Conservation (phyloP, 352 stramenopile species). For the Globisporangium acanthophoron region DNA sequence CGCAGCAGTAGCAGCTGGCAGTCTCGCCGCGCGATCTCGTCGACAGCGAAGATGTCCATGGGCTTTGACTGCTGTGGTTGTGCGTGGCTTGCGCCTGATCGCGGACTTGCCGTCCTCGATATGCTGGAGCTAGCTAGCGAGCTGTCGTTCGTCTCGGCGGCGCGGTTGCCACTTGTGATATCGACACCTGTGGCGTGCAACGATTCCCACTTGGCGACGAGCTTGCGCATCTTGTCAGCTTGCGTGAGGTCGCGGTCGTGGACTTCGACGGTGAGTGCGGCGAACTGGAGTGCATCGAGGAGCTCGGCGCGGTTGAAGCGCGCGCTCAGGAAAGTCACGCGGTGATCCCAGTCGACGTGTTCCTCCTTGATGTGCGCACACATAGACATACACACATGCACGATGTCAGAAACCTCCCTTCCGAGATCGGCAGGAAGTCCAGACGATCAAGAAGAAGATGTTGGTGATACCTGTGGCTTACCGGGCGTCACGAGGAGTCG, state of each 20-base stretch:
- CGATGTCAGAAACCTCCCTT: background rate
- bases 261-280: constrained; percentile 41
- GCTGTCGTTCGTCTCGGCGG: background rate
- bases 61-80: constrained; percentile 18
- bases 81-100: background rate
- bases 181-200: constrained; percentile 34
- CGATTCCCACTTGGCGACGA: constrained; percentile 59
- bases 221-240: constrained; percentile 20
- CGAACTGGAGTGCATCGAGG: constrained; percentile 39
- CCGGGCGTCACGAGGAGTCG: constrained; percentile 19
- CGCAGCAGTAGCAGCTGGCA: constrained; percentile 36
- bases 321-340: constrained; percentile 47
- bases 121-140: background rate
- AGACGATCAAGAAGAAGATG: background rate
- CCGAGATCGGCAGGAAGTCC: background rate
- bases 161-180: constrained; percentile 4
- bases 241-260: constrained; percentile 66
- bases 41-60: constrained; percentile 44
- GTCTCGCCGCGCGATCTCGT: constrained; percentile 52
- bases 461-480: constrained; percentile 30
- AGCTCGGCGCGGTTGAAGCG: constrained; percentile 36
- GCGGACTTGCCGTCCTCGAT: constrained; percentile 17
- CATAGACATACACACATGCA: background rate
- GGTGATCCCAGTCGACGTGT: constrained; percentile 35
- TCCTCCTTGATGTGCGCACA: constrained; percentile 5